phyloP scores from a whole-genome alignment of 495 filamentous ascomycete species.

The Talaromyces wortmannii region DNA sequence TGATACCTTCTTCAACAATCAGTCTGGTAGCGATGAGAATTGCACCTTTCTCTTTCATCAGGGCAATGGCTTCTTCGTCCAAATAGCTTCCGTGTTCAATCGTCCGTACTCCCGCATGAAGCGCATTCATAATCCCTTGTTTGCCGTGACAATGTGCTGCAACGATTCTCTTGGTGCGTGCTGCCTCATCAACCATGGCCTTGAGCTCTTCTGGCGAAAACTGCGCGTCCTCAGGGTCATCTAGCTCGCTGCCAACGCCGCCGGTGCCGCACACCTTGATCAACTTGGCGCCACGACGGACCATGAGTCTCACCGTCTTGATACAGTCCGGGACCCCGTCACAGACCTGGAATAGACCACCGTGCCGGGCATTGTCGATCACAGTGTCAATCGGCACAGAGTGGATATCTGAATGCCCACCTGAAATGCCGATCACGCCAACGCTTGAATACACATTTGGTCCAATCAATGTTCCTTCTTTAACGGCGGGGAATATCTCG shows the following conservation, averaged over 20 bases:
- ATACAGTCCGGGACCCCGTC: constrained; percentile 44
- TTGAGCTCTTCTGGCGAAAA: constrained; percentile 44
- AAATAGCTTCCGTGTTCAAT: constrained; percentile 38
- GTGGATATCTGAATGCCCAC: constrained; percentile 40
- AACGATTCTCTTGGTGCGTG: constrained; percentile 30
- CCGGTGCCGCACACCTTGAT: constrained; percentile 47
- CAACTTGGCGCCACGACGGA: constrained; percentile 40
- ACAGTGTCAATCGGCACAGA: constrained; percentile 23
- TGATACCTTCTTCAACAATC: constrained; percentile 27
- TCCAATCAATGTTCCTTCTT: constrained; percentile 37
- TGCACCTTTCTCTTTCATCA: constrained; percentile 37
- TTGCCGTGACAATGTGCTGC: constrained; percentile 47
- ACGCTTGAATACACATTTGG: constrained; percentile 40
- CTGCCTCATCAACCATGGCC: constrained; percentile 42
- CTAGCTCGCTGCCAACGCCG: constrained; percentile 35
- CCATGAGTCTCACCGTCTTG: constrained; percentile 36
- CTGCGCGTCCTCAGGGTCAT: constrained; percentile 38
- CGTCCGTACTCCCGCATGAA: constrained; percentile 35
- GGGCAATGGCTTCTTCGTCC: constrained; percentile 38
- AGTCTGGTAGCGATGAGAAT: constrained; percentile 37
- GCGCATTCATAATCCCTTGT: constrained; percentile 40
- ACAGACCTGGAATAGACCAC: constrained; percentile 19
- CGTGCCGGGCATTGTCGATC: constrained; percentile 18
- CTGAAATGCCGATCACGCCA: constrained; percentile 35
- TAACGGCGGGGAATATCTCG: constrained; percentile 33